phyloP scores from a whole-genome alignment of 2,329 filamentous ascomycete genomes.

The Exophiala sp. region DNA sequence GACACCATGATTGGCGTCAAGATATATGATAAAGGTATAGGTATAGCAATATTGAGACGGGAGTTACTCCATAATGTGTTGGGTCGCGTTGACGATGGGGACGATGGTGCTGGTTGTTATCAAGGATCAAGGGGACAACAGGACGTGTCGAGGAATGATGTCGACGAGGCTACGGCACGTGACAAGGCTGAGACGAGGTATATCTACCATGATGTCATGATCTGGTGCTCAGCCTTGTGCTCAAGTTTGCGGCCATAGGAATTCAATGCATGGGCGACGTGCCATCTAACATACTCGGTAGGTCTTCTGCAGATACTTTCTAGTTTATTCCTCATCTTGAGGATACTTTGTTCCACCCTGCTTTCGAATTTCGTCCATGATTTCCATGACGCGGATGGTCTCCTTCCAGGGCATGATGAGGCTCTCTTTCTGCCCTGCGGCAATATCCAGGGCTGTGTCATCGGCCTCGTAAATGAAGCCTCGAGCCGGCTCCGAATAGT shows the following conservation, averaged over 20 bases:
- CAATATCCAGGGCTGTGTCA: constrained; percentile 29
- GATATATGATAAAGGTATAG: no score
- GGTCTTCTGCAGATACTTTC: not conserved
- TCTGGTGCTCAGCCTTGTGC: no score
- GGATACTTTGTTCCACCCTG: constrained; percentile 32
- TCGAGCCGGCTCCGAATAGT: constrained; percentile 20
- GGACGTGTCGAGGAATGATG: constrained; percentile 9
- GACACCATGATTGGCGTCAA: constrained; percentile 3
- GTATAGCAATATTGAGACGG: no score
- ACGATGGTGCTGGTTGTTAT: not conserved
- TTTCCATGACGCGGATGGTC: constrained; percentile 45
- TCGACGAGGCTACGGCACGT: constrained; percentile 9
- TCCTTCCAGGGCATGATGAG: constrained; percentile 44
- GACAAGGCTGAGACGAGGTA: no score
- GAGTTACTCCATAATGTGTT: no score
- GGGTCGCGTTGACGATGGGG: no score
- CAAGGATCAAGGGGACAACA: no score
- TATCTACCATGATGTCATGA: no score
- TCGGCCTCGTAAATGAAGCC: constrained; percentile 36
- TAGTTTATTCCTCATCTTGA: constrained; percentile 5
- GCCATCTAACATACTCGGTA: no score
- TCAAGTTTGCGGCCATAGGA: no score
- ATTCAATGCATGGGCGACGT: no score
- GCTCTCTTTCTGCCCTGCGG: constrained; percentile 37
- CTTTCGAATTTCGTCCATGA: constrained; percentile 45